phyloP scores from a whole-genome alignment of 345 rosid genomes.

The Brassica rapa region DNA sequence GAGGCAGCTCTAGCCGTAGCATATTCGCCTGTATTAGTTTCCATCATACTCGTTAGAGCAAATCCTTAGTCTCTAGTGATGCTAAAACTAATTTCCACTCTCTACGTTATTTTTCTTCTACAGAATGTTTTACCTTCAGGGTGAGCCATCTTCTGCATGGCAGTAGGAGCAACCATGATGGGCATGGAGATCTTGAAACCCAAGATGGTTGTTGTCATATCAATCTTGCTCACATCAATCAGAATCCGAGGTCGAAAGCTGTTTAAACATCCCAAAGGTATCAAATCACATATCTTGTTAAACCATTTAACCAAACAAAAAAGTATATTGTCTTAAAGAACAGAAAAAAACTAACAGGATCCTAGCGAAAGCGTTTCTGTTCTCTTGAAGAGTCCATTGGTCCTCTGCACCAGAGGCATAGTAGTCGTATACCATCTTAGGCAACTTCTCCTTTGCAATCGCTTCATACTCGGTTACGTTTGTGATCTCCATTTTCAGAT shows the following conservation, averaged over 20 bases:
- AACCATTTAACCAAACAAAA: not conserved
- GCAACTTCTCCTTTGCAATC: conserved; percentile 65
- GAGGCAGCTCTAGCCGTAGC: conserved; percentile 86
- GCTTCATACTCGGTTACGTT: conserved; percentile 67
- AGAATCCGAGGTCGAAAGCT: conserved; percentile 82
- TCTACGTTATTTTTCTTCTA: not conserved
- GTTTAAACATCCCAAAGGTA: not conserved
- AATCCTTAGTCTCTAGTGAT: not conserved
- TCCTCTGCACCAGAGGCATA: conserved; percentile 81
- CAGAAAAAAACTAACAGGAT: conserved; percentile 50
- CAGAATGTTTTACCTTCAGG: conserved; percentile 58
- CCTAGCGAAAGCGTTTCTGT: conserved; percentile 64
- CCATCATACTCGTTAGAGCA: not conserved
- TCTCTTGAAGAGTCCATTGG: conserved; percentile 69
- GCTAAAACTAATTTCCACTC: not conserved
- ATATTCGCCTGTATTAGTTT: conserved; percentile 61
- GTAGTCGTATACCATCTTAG: conserved; percentile 74
- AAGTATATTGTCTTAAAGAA: too few relatives aligned
- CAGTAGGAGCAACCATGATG: conserved; percentile 86
- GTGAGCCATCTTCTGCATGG: conserved; percentile 86
- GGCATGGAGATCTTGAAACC: conserved; percentile 85
- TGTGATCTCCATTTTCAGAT: conserved; percentile 56
- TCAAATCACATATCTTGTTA: not conserved
- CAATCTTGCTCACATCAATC: conserved; percentile 77
- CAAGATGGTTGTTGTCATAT: conserved; percentile 63